phyloP scores from a whole-genome alignment of 345 rosid genomes.

The Dipteronia dyeriana region DNA sequence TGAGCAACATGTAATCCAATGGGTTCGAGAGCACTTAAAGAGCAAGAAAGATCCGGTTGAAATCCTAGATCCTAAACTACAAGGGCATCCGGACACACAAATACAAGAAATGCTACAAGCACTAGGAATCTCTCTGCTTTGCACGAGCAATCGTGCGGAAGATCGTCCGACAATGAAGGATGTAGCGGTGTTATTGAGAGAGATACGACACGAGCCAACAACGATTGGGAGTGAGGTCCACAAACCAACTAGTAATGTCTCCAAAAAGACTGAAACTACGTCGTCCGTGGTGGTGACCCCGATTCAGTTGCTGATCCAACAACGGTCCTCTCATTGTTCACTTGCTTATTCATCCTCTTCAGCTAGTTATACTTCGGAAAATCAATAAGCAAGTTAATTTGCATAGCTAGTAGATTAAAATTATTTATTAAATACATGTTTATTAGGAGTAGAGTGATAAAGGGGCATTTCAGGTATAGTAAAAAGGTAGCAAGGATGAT shows the following conservation, averaged over 20 bases:
- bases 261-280: slow-evolving; percentile 25
- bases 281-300: slow-evolving; percentile 53
- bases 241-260: slow-evolving; percentile 35
- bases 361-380: slow-evolving; percentile 21
- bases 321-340: slow-evolving; percentile 46
- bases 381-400: slow-evolving; percentile 14
- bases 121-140: slow-evolving; percentile 74
- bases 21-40: slow-evolving; percentile 75
- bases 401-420: not conserved
- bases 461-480: slow-evolving; percentile 4
- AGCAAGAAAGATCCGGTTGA: slow-evolving; percentile 69
- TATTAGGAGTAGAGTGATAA: not conserved
- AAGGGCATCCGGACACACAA: slow-evolving; percentile 62
- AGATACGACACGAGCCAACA: slow-evolving; percentile 55
- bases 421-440: not conserved
- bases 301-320: slow-evolving; percentile 40
- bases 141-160: slow-evolving; percentile 65
- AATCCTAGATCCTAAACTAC: slow-evolving; percentile 64
- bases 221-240: slow-evolving; percentile 30
- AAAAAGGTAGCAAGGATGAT: slow-evolving; percentile 1
- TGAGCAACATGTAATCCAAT: slow-evolving; percentile 70
- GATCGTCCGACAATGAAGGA: slow-evolving; percentile 97
- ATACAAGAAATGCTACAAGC: slow-evolving; percentile 91
- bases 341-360: slow-evolving; percentile 52
- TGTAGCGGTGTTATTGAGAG: slow-evolving; percentile 69